Evolutionary conservation across 1,139 yeast genomes (phyloP).

Genomic region (Petasospora fabianii): DNA sequence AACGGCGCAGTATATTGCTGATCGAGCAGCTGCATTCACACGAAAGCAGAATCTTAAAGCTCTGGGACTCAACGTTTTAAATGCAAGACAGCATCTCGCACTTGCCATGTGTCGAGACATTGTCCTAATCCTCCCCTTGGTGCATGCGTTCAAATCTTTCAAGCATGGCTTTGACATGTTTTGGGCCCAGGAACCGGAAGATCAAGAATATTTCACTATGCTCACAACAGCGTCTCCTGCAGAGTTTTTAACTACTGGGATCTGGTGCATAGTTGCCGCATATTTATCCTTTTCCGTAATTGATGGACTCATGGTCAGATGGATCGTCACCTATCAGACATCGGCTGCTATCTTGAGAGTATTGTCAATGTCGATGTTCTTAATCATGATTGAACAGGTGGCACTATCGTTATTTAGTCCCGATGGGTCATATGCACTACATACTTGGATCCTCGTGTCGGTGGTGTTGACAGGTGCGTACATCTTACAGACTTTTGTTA

Average conservation of each 20-base stretch:
- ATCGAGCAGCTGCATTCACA: constrained; percentile 14
- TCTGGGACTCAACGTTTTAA: constrained; percentile 62
- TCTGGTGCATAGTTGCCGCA: constrained; percentile 85
- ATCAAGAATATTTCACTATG: constrained; percentile 10
- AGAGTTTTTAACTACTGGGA: constrained; percentile 66
- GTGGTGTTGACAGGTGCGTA: constrained; percentile 81
- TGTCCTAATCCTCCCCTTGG: constrained; percentile 60
- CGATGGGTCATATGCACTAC: constrained; percentile 61
- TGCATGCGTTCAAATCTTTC: constrained; percentile 56
- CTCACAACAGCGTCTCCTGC: constrained; percentile 42
- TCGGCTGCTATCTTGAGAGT: constrained; percentile 86
- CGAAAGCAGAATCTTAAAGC: constrained; percentile 38
- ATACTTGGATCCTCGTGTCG: constrained; percentile 87
- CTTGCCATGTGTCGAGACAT: constrained; percentile 71
- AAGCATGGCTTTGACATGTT: constrained; percentile 30
- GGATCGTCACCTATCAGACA: constrained; percentile 88
- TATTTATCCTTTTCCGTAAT: constrained; percentile 79
- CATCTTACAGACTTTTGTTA: constrained; percentile 83
- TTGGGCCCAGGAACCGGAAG: constrained; percentile 5
- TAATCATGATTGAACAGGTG: constrained; percentile 67
- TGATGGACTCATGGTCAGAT: constrained; percentile 87
- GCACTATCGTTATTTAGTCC: constrained; percentile 59
- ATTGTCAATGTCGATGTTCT: constrained; percentile 72
- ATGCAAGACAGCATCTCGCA: constrained; percentile 72
- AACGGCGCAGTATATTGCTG: constrained; percentile 14